Evolutionary conservation across 306 rosid species (phyloP), one percentile per base, ranked within the genome.

Genomic region (Vigna radiata): DNA sequence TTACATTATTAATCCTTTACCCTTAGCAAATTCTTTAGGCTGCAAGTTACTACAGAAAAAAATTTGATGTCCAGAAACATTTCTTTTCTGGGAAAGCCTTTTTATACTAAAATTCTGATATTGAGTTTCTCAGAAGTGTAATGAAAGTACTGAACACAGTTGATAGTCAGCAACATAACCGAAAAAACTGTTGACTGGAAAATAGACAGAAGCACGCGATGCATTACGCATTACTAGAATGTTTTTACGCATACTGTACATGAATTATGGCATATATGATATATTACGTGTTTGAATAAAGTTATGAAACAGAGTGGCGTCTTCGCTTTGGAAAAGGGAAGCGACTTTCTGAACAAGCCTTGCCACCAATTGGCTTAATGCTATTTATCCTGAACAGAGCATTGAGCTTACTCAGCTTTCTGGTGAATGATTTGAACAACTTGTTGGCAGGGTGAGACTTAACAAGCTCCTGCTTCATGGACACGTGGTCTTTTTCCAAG

Each of bases 381-480:
- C 91, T 83, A 53, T 85, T 88, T 13, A 92, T 88, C 90, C 92
- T 77, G 85, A 96, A 96, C 49, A 91, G 58, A 36, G 87, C 75
- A 88, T 87, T 89, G 71, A 96, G 90, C 82, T 91, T 95, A 70
- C 97, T 73, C 6, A 94, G 78, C 55, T 92, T 95, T 56, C 80
- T 87, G 62, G 99, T 79, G 64, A 96, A 91, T 21, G 96, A 91
- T 68, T 91, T 92, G 73, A 96, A 87, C 15, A 96, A 72, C 85
- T 85, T 92, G 52, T 85, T 87, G 1, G 97, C 98, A 70, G 98
- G 97, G 61, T 87, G 93, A 2, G 96, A 43, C 88, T 80, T 91
- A 4, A 92, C 98, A 71, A 96, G 97, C 83, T 91, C 98, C 37
- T 96, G 99, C 82, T 93, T 96, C 94, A 96, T 96, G 1, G 96